phyloP scores from a whole-genome alignment of 768 basidiomycete species.

The Leccinum truebloodii region DNA sequence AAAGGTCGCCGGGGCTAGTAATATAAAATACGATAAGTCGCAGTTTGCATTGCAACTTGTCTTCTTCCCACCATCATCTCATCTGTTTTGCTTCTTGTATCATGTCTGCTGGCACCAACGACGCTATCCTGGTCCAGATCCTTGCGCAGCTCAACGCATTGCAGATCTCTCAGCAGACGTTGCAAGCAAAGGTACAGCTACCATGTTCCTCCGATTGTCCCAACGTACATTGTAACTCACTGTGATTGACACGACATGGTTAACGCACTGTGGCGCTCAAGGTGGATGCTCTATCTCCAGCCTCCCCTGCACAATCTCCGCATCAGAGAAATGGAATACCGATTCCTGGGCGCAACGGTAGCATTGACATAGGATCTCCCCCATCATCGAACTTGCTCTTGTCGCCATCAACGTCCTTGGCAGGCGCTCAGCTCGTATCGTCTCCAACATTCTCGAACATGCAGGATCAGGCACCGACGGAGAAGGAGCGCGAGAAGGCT shows the following conservation, averaged over 20 bases:
- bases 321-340: constrained; percentile 25
- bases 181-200: constrained; percentile 70
- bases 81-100: constrained; percentile 1
- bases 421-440: constrained; percentile 29
- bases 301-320: constrained; percentile 30
- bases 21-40: constrained; percentile 10
- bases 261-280: constrained; percentile 24
- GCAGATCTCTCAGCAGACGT: constrained; percentile 71
- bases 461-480: constrained; percentile 31
- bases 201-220: background rate
- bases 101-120: constrained; percentile 36
- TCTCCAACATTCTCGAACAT: constrained; percentile 27
- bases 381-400: constrained; percentile 26
- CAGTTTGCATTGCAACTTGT: constrained; percentile 2
- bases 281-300: constrained; percentile 49
- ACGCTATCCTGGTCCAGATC: constrained; percentile 71
- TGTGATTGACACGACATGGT: background rate
- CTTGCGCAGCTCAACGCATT: constrained; percentile 68
- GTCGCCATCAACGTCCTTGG: constrained; percentile 30
- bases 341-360: constrained; percentile 25
- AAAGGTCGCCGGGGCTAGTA: background rate
- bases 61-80: constrained; percentile 15
- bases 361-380: constrained; percentile 23
- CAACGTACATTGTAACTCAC: constrained; percentile 10
- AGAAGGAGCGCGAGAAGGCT: constrained; percentile 70